A percentile compares a stretch with the other conserved stretches of the same genome.
Evolutionary conservation across 202 grass and related monocot genomes (phyloP).

Genomic region (Bolboschoenoplectus hybrid): DNA sequence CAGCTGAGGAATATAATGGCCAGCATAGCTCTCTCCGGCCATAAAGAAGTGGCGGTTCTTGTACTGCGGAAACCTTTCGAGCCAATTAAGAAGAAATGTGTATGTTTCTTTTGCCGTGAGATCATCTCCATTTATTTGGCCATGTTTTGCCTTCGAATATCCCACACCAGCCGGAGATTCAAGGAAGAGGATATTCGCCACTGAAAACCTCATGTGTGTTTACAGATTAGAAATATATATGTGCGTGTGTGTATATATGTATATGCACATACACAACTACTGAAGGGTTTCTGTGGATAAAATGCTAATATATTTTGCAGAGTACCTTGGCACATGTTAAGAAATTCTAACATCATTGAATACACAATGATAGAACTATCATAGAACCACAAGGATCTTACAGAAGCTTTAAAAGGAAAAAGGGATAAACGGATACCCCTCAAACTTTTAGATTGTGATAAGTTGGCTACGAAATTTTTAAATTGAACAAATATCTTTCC

Average conservation of each 20-base stretch:
- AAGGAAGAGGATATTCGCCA: slow-evolving; percentile 74
- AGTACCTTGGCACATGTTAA: not conserved
- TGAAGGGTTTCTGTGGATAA: not conserved
- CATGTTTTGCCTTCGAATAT: slow-evolving; percentile 60
- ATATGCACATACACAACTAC: not conserved
- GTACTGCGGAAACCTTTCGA: slow-evolving; percentile 77
- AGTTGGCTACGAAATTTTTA: too few species aligned
- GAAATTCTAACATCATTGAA: not conserved
- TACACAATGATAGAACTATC: too few species aligned
- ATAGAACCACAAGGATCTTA: too few species aligned
- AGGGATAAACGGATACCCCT: too few species aligned
- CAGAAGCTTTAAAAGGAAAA: too few species aligned
- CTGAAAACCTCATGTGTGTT: slow-evolving; percentile 35
- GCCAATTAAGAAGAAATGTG: slow-evolving; percentile 63
- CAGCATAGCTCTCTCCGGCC: slow-evolving; percentile 77
- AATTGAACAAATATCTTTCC: too few species aligned
- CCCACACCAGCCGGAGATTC: slow-evolving; percentile 74
- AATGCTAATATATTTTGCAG: not conserved
- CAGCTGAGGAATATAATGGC: slow-evolving; percentile 70
- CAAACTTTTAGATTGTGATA: too few species aligned
- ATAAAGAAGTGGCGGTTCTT: slow-evolving; percentile 61
- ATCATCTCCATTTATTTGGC: slow-evolving; percentile 34
- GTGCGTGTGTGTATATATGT: not conserved
- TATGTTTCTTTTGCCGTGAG: slow-evolving; percentile 52
- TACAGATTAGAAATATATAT: not conserved